These are phyloP conservation scores for Fusarium irregulare DNA, from an alignment of 2,329 filamentous ascomycete genomes.

Conservation along the genomic window DNA sequence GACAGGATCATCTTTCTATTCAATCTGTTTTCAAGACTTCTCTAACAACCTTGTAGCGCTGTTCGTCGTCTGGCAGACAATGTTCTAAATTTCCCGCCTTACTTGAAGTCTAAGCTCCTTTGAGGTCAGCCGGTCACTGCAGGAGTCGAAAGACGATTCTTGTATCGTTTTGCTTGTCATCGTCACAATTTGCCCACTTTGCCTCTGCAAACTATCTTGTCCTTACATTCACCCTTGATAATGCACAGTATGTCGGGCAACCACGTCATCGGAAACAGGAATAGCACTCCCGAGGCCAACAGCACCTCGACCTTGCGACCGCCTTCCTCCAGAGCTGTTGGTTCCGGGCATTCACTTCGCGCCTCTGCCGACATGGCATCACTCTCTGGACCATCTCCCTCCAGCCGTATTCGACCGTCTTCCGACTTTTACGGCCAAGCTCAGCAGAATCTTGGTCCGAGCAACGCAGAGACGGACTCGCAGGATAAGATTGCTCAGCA, in stretches of 20 bases:
- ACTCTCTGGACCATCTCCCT: constrained; percentile 73
- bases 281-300: constrained; percentile 94
- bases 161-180: constrained; percentile 38
- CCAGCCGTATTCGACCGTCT: constrained; percentile 88
- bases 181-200: constrained; percentile 35
- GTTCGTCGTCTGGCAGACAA: constrained; percentile 47
- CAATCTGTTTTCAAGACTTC: constrained; percentile 7
- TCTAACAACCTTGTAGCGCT: constrained; percentile 40
- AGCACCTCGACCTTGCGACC: constrained; percentile 85
- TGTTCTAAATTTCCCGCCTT: constrained; percentile 49
- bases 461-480: constrained; percentile 78
- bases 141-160: constrained; percentile 65
- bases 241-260: constrained; percentile 75
- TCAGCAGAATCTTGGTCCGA: constrained; percentile 74
- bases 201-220: constrained; percentile 18
- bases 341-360: constrained; percentile 85
- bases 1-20: background rate
- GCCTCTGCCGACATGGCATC: constrained; percentile 96
- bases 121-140: constrained; percentile 87
- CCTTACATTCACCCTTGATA: constrained; percentile 36
- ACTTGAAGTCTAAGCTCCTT: constrained; percentile 66
- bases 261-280: constrained; percentile 83
- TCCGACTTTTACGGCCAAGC: constrained; percentile 92
- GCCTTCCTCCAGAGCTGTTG: constrained; percentile 80
- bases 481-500: constrained; percentile 96